Evolutionary conservation across 805 yeast genomes (phyloP), one percentile per base, ranked within the genome.

Genomic region (Komagataella populi): DNA sequence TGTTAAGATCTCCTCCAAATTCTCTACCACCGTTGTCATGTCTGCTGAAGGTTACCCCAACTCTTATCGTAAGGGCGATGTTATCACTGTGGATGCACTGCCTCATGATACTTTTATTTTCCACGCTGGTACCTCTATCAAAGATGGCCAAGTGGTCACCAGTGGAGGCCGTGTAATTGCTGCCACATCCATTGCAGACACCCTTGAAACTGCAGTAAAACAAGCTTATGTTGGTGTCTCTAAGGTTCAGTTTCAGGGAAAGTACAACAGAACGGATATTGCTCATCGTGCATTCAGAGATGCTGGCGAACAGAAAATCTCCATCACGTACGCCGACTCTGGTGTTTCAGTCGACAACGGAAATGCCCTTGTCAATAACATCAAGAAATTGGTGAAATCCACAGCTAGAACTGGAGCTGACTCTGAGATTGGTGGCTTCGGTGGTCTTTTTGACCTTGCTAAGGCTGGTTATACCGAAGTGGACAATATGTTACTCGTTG

Each of bases 311-410:
- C 56, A 55, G 6, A 63, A 64, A 45, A 57, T 66, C 39, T 70
- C 76, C 7, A 79, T 91, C 59, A 93, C 99, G 0, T 93, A 93
- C 60, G 97, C 88, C 53, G 87, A 83, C 56, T 87, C 99, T 16
- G 99, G 99, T 70, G 99, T 93, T 45, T 88, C 96, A 50, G 97
- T 93, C 48, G 99, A 93, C 64, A 84, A 86, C 55, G 99, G 99
- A 59, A 93, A 93, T 69, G 64, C 76, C 58, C 78, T 93, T 52
- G 98, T 93, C 47, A 90, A 90, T 65, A 81, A 83, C 60, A 93
- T 93, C 69, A 93, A 93, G 70, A 79, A 82, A 49, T 79, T 83
- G 69, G 99, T 93, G 50, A 87, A 84, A 66, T 84, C 96, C 5
- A 93, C 99, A 7, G 82, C 85, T 45, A 83, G 99, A 70, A 76